Evolutionary conservation across 352 stramenopile genomes (phyloP).

Genomic region (Phytophthora quininea): DNA sequence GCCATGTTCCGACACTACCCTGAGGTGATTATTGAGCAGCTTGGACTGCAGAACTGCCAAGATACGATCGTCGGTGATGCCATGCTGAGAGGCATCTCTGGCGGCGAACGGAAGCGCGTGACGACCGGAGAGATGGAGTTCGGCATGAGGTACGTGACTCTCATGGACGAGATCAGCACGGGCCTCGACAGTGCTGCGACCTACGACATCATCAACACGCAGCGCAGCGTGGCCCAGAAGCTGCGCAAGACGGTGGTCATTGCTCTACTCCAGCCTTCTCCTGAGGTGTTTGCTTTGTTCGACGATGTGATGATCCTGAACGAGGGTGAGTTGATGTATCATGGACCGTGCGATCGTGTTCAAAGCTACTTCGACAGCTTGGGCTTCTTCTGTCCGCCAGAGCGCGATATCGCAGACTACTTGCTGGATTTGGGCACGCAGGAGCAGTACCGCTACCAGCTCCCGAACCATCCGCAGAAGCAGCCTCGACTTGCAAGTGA

Average conservation of each 20-base stretch:
- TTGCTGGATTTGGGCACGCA: conserved; percentile 33
- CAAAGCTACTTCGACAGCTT: conserved; percentile 38
- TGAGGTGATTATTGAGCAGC: not conserved
- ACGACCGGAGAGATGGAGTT: not conserved
- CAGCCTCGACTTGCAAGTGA: conserved; percentile 19
- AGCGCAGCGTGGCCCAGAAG: not conserved
- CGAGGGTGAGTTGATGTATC: not conserved
- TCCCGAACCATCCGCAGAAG: conserved; percentile 11
- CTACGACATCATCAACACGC: not conserved
- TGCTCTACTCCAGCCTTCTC: not conserved
- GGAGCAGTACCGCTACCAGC: conserved; percentile 34
- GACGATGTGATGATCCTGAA: not conserved
- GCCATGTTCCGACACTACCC: too few species aligned
- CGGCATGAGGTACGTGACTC: not conserved
- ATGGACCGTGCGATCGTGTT: not conserved
- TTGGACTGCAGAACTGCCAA: not conserved
- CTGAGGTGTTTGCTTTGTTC: not conserved
- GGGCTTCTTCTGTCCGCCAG: conserved; percentile 36
- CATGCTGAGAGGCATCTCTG: not conserved
- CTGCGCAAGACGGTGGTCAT: not conserved
- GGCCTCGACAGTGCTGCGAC: not conserved
- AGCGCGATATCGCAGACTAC: conserved; percentile 40
- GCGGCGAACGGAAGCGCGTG: not conserved
- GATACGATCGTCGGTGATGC: not conserved
- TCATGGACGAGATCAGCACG: not conserved